Conservation (phyloP, 1,284 basidiomycete genomes). For the Ustilago trichophora region DNA sequence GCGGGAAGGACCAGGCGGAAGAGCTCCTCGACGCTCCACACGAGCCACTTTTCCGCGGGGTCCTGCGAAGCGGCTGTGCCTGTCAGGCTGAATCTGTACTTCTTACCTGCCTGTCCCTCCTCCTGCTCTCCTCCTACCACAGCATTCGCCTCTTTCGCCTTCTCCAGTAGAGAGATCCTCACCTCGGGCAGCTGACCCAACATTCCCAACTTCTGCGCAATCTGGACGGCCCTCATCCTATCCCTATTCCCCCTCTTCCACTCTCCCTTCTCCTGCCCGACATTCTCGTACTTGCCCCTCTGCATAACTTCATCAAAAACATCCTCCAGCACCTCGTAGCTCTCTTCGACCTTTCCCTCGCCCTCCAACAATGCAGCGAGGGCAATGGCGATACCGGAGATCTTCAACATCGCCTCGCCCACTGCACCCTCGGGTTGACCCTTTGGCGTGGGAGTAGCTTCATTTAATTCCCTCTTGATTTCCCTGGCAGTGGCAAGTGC, state of each 20-base stretch:
- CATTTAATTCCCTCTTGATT: conserved; percentile 42
- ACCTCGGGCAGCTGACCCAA: conserved; percentile 52
- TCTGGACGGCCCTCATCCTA: conserved; percentile 55
- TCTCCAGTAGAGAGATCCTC: conserved; percentile 14
- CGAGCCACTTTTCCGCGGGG: conserved; percentile 60
- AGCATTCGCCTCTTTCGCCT: background rate
- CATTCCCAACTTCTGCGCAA: conserved; percentile 60
- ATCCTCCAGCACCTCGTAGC: conserved; percentile 53
- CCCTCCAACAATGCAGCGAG: conserved; percentile 61
- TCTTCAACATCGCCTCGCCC: conserved; percentile 57
- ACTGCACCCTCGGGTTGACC: conserved; percentile 7
- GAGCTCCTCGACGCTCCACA: conserved; percentile 66
- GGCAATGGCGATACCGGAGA: conserved; percentile 64
- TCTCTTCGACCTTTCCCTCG: conserved; percentile 37
- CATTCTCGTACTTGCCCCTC: conserved; percentile 14
- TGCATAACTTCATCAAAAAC: conserved; percentile 55
- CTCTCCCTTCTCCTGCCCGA: conserved; percentile 20
- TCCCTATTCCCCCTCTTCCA: conserved; percentile 37
- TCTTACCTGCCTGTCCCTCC: conserved; percentile 14
- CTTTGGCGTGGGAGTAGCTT: conserved; percentile 28
- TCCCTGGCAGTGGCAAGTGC: conserved; percentile 49
- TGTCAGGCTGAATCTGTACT: conserved; percentile 21
- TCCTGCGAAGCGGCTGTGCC: conserved; percentile 37
- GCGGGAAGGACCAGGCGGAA: conserved; percentile 45
- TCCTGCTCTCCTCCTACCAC: conserved; percentile 4